Evolutionary conservation across 441 rosid genomes (phyloP), one percentile per base, ranked within the genome.

Genomic region (Populus hybrid): DNA sequence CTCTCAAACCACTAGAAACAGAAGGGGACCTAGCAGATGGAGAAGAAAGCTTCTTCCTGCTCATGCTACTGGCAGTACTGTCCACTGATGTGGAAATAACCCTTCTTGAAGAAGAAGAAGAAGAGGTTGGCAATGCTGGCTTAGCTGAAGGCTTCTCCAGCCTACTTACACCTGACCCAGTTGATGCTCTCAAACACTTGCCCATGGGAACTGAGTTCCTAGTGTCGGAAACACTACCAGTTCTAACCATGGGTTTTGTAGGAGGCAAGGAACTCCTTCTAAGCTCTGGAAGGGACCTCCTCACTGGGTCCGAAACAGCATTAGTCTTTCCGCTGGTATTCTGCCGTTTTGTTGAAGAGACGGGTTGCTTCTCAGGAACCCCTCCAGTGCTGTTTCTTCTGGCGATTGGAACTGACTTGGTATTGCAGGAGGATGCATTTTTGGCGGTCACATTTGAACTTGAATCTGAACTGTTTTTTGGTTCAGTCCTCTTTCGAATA

Each of bases 331-430:
- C 83, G 66, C 79, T 80, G 79, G 42, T 82, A 72, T 65, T 81
- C n/a, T 69, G 83, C 74, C 18, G 78, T 70, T 79, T 83, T 2
- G 73, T 32, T 38, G 78, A 71, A 74, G 89, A 70, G 74, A 72
- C 75, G 9, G 81, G 46, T 67, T 85, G 72, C 82, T 95, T 95
- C 81, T 88, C 92, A 26, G 88, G 46, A 80, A 92, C 79, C 70
- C 98, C 97, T 69, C 99, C 99, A 9, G 95, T 94, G 83, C 98
- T 95, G 78, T 89, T 92, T 80, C 97, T 84, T 84, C 98, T 90
- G 7, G 85, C 35, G 21, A 75, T 89, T 8, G 95, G 91, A 79
- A 83, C 87, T 67, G 94, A 85, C 80, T 79, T 84, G 7, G 89
- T 82, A 75, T 78, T 78, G 42, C 88, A 79, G 69, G 84, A 75